Evolutionary conservation across 2,329 filamentous ascomycete genomes (phyloP).

Genomic region (Cylindrodendrum hubeiense): DNA sequence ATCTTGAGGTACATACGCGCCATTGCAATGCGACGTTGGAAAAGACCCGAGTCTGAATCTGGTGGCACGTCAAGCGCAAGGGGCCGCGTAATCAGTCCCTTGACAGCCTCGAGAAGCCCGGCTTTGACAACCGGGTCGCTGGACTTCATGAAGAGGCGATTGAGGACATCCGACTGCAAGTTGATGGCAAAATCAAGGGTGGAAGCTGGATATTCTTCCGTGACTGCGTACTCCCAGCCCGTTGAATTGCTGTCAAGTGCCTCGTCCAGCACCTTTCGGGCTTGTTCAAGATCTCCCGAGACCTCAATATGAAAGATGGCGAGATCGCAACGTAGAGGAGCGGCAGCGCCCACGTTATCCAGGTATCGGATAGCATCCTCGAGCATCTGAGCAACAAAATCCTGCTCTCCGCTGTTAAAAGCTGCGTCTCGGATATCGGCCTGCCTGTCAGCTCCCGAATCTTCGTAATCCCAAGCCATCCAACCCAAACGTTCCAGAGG

Average conservation of each 20-base stretch:
- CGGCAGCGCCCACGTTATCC: slow-evolving; percentile 43
- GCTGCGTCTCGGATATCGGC: slow-evolving; percentile 31
- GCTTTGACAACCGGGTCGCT: slow-evolving; percentile 35
- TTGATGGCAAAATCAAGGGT: slow-evolving; percentile 30
- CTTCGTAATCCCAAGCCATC: slow-evolving; percentile 38
- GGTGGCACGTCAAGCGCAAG: slow-evolving; percentile 38
- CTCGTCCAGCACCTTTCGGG: slow-evolving; percentile 35
- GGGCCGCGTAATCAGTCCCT: slow-evolving; percentile 31
- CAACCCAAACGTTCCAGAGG: slow-evolving; percentile 44
- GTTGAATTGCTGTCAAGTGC: slow-evolving; percentile 37
- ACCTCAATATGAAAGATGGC: slow-evolving; percentile 33
- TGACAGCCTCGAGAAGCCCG: slow-evolving; percentile 28
- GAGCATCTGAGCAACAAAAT: slow-evolving; percentile 40
- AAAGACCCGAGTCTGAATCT: slow-evolving; percentile 21
- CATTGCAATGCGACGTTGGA: slow-evolving; percentile 28
- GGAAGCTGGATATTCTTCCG: slow-evolving; percentile 26
- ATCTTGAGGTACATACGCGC: slow-evolving; percentile 43
- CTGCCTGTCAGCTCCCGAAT: slow-evolving; percentile 4
- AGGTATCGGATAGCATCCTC: slow-evolving; percentile 39
- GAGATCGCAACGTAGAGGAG: slow-evolving; percentile 38
- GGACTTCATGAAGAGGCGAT: slow-evolving; percentile 36
- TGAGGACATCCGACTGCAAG: slow-evolving; percentile 33
- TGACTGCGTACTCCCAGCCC: slow-evolving; percentile 39
- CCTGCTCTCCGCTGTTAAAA: slow-evolving; percentile 28
- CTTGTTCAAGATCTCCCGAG: slow-evolving; percentile 23